Evolutionary conservation across 2,329 filamentous ascomycete genomes (phyloP), one percentile per base, ranked within the genome.

Genomic region (Hypoxylon sp.): DNA sequence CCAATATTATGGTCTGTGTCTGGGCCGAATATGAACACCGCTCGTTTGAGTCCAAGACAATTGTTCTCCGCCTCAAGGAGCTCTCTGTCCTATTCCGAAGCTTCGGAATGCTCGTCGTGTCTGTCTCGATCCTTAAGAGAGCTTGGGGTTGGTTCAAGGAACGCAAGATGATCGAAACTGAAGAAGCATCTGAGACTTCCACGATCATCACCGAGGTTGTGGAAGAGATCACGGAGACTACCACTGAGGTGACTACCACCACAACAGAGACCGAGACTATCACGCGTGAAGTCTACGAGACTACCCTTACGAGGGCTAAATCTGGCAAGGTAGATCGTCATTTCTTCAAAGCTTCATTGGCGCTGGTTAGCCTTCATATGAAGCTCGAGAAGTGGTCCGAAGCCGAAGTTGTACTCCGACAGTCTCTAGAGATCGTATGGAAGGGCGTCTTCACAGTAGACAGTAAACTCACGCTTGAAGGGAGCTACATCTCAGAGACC

Each of bases 1-100:
- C 73, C 37, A 82, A 78, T 51, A 81, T 83, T 9, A 74, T 82
- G 59, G 77, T 81, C 33, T 81, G 79, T 33, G 70, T 83, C 5
- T 82, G 81, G 80, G 78, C 78, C 0, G 81, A 82, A 71, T 82
- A 81, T 42, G 78, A 82, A 69, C 72, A 81, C 61, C 69, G 77
- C 55, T 65, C 55, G 1, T 78, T 77, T n/a, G 77, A 79, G 55
- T 71, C 76, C 0, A 73, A 80, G 71, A 57, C 71, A 1, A 74
- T 81, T 11, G 74, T 81, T n/a, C 64, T 80, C 35, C 78, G 75
- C 57, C 76, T 82, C 48, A 75, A 75, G 44, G 77, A 82, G 51
- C 75, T 82, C 3, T 80, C 78, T 19, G 66, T 75, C 0, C 61
- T 79, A 1, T 80, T 80, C 70, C 74, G 72, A 58, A 61, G 70